A percentile compares a stretch with the other conserved stretches of the same genome.
Evolutionary conservation across 108 stramenopile species (phyloP).

Genomic region (Cylindrotheca fusiformis): DNA sequence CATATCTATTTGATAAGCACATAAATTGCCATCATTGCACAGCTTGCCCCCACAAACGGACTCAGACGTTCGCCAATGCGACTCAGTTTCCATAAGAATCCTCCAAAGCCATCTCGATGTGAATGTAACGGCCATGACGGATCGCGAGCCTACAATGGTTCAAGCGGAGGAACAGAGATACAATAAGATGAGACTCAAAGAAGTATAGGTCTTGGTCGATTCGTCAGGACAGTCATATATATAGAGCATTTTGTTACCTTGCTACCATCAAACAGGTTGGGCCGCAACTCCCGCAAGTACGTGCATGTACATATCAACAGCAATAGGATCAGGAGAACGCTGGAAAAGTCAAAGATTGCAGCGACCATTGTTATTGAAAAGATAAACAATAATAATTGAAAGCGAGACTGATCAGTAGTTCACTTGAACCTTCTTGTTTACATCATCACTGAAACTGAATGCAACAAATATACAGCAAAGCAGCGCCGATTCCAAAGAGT

Average conservation of each 20-base stretch:
- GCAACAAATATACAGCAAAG: no score
- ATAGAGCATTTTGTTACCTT: no score
- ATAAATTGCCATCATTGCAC: slow-evolving; percentile 75
- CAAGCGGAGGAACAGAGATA: slow-evolving; percentile 1
- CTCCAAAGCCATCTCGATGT: slow-evolving; percentile 61
- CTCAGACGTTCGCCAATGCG: slow-evolving; percentile 81
- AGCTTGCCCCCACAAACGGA: slow-evolving; percentile 74
- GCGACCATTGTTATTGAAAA: slow-evolving; percentile 48
- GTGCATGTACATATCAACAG: slow-evolving; percentile 93
- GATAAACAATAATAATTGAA: no score
- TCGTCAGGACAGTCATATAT: no score
- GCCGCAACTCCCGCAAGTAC: slow-evolving; percentile 86
- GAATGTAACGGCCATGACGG: slow-evolving; percentile 7
- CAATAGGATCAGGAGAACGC: slow-evolving; percentile 87
- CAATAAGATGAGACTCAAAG: background rate
- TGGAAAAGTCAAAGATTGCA: slow-evolving; percentile 93
- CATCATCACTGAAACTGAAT: no score
- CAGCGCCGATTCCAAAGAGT: no score
- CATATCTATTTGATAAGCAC: slow-evolving; percentile 53
- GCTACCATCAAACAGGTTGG: slow-evolving; percentile 77
- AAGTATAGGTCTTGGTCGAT: background rate
- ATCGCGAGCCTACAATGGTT: slow-evolving; percentile 16
- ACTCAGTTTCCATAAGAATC: slow-evolving; percentile 84
- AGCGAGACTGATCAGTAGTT: no score
- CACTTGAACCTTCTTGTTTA: no score